Base-by-base conservation (phyloP, 192 early-diverging fungal genomes). In the Entophlyctis luteolus region DNA sequence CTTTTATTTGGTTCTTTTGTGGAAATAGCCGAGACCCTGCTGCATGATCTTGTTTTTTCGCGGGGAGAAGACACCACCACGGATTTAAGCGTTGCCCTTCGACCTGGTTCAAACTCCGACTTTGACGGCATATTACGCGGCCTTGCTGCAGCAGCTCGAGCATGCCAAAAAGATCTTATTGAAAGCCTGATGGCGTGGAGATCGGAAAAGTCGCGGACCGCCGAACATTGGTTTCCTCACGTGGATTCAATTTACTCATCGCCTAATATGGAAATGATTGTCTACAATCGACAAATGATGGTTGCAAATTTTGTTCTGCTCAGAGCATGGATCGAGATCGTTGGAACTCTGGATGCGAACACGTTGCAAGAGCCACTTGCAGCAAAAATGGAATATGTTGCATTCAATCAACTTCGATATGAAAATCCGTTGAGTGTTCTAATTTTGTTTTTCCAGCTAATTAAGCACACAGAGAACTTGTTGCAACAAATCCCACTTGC, bases 341-440 rank as follows among this genome's bases (percentile, higher is more conserved):
- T 97, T 1, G 79, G 81, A 48, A 79, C 87, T 39, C 77, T 97
- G 2, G 84, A 86, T 48, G 74, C 84, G 18, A 84, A 87, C 37
- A 81, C 86, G 12, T 59, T 98, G 22, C 86, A 88, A 10, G 87
- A 93, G 45, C 89, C 93, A 39, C 75, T 95, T 4, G 95, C 92
- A 1, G 86, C 84, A 33, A 88, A 90, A 54, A 73, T 98, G 27
- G 97, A 99, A 77, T 93, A 96, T 70, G 87, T 95, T 37, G 88
- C 93, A 20, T 98, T 99, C 74, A 86, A 81, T 28, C 95, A 96
- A 70, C 74, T 99, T 29, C 85, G 85, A 59, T 89, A 89, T 47
- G 83, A 88, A 20, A 91, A 96, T 68, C 90, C 94, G 91, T 92
- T 42, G 82, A 82, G 84, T 75, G 28, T 20, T 8, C 2, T 45